phyloP scores from a whole-genome alignment of 371 early-diverging fungal species.

The Mortierella sp. region DNA sequence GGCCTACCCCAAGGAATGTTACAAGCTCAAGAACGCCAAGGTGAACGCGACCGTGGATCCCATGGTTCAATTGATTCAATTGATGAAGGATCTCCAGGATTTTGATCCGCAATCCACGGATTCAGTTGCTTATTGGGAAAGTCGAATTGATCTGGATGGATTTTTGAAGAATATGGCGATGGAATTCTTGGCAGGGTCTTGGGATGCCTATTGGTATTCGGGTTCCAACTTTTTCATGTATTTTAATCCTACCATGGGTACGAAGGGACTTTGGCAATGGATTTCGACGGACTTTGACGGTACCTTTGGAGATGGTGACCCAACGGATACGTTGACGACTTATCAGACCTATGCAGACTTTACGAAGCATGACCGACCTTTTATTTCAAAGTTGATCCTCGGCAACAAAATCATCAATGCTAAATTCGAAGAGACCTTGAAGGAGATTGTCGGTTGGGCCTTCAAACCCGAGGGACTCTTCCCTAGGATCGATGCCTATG shows the following conservation, averaged over 20 bases:
- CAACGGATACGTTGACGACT: background rate
- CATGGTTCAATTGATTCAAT: conserved; percentile 50
- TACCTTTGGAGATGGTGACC: conserved; percentile 30
- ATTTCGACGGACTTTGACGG: conserved; percentile 41
- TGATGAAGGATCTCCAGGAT: conserved; percentile 27
- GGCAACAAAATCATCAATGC: background rate
- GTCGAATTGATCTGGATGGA: conserved; percentile 16
- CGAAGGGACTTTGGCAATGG: conserved; percentile 48
- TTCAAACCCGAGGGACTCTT: conserved; percentile 52
- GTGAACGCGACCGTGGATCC: conserved; percentile 39
- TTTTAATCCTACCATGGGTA: conserved; percentile 38
- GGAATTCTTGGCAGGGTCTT: conserved; percentile 56
- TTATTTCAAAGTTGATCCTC: background rate
- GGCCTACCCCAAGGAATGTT: conserved; percentile 43
- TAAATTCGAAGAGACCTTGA: conserved; percentile 5
- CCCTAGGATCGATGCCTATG: conserved; percentile 42
- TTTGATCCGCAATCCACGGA: background rate
- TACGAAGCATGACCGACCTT: background rate
- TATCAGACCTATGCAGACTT: conserved; percentile 19
- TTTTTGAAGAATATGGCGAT: conserved; percentile 54
- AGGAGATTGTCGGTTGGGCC: conserved; percentile 57
- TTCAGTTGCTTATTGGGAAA: conserved; percentile 10
- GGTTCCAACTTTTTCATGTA: conserved; percentile 34
- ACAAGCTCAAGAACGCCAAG: conserved; percentile 45
- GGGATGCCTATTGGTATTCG: conserved; percentile 52